Conservation (phyloP, 176 grass and related monocot genomes). For the Canna indica region DNA sequence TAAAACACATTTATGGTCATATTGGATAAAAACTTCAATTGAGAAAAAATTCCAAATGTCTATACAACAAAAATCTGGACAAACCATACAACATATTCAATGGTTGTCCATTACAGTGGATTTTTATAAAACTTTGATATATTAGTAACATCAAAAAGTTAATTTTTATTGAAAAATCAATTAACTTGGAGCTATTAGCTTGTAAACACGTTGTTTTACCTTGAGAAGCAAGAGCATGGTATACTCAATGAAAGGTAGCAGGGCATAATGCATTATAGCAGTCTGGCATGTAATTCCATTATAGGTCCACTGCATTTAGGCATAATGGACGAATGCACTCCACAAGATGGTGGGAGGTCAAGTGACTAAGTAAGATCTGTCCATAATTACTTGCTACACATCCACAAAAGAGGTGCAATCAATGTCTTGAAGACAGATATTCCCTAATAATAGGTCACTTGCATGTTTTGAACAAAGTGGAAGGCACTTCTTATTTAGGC, state of each 20-base stretch:
- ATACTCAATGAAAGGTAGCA: neutral
- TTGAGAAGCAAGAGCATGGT: neutral
- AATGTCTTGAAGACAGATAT: conserved; percentile 78
- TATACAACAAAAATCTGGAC: too few relatives aligned
- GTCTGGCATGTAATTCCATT: neutral
- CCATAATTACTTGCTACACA: conserved; percentile 29
- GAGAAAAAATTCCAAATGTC: too few relatives aligned
- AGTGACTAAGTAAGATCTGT: neutral
- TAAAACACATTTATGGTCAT: too few relatives aligned
- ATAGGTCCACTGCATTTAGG: neutral
- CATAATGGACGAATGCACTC: neutral
- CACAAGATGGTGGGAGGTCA: neutral
- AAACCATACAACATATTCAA: too few relatives aligned
- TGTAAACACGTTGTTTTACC: neutral
- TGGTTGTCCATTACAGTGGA: too few relatives aligned
- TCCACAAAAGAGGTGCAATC: conserved; percentile 69
- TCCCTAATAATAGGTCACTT: conserved; percentile 66
- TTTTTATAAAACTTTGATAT: too few relatives aligned
- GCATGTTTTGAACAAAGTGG: conserved; percentile 66
- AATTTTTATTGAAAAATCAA: too few relatives aligned
- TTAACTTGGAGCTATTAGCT: neutral
- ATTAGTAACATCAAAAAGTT: too few relatives aligned
- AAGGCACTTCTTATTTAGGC: conserved; percentile 85
- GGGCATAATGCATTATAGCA: neutral
- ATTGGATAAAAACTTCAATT: too few relatives aligned